Evolutionary conservation across 768 basidiomycete genomes (phyloP), one percentile per base, ranked within the genome.

Genomic region (Lentinula guzmanii): DNA sequence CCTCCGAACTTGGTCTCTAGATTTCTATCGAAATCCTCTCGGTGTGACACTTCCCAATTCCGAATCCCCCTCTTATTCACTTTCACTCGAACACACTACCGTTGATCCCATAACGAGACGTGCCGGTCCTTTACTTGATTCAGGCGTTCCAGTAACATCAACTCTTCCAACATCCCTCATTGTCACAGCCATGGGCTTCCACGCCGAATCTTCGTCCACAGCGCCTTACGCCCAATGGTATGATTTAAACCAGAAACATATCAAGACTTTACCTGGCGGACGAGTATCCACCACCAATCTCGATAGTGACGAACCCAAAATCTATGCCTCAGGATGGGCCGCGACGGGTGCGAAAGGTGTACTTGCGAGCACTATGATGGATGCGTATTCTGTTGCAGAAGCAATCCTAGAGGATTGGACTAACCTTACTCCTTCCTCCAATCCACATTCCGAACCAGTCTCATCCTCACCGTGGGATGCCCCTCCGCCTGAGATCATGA

Each of bases 291-390:
- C 76, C 10, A 64, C 4, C 67, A 67, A 1, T 58, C 71, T 87
- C 41, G 79, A 77, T 41, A 84, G 84, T 61, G 55, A 24, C 5
- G 55, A 56, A 24, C 55, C 55, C 42, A 56, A 56, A 16, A 77
- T 95, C n/a, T 99, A 97, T 69, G 89, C 93, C 1, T 88, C 91
- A 1, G 96, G 96, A 9, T 99, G 97, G 97, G 89, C 93, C 2
- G 89, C 93, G 2, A 86, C 83, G 3, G 96, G 96, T 39, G 95
- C 97, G 0, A 87, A 85, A 57, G 95, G 95, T 9, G 95, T 98
- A 11, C 79, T 98, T 50, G 95, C 93, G 1, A 80, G 87, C 3
- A 97, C 97, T 37, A 94, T 99, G 94, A 85, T 93, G 72, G 83
- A 97, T 69, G 91, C 95, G 21, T 93, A 94, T 69, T 79, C 81